Evolutionary conservation across 2,329 filamentous ascomycete species (phyloP).

Genomic region (Colletotrichum filicis): DNA sequence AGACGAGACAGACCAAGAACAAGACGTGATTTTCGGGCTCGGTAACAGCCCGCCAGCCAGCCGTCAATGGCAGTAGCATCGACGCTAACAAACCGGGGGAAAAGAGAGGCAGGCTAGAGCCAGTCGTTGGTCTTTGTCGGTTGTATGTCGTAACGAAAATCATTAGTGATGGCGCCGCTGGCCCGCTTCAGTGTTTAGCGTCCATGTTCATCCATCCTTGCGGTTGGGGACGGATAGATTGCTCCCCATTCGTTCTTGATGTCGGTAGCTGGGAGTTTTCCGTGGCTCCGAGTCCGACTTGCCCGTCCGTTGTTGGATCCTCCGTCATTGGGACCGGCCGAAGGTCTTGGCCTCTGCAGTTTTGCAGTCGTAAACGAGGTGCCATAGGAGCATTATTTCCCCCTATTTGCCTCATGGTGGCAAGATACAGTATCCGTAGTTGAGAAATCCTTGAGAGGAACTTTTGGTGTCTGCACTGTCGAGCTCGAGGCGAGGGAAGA

Average conservation of each 20-base stretch:
- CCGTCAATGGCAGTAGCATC: conserved; percentile 16
- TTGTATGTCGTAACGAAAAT: conserved; percentile 24
- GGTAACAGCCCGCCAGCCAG: conserved; percentile 29
- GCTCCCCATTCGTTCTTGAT: conserved; percentile 4
- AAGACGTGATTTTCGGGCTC: conserved; percentile 19
- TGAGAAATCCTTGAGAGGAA: background rate
- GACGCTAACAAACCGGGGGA: conserved; percentile 18
- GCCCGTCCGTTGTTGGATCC: background rate
- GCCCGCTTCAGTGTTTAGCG: background rate
- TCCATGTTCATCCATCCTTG: conserved; percentile 17
- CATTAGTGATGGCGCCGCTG: conserved; percentile 18
- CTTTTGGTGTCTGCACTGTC: background rate
- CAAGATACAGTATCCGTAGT: background rate
- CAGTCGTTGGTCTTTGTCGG: conserved; percentile 1
- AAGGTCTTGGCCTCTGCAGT: background rate
- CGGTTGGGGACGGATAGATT: conserved; percentile 17
- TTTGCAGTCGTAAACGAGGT: conserved; percentile 4
- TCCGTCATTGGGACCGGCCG: background rate
- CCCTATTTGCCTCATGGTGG: background rate
- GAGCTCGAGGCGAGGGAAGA: background rate
- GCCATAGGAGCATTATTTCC: background rate
- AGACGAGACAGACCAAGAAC: conserved; percentile 20
- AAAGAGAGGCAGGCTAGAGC: background rate
- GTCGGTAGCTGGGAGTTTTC: conserved; percentile 17
- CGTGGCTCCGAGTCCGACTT: conserved; percentile 17